phyloP scores from a whole-genome alignment of 139 green algal genomes.

The Coelastrella sp. region DNA sequence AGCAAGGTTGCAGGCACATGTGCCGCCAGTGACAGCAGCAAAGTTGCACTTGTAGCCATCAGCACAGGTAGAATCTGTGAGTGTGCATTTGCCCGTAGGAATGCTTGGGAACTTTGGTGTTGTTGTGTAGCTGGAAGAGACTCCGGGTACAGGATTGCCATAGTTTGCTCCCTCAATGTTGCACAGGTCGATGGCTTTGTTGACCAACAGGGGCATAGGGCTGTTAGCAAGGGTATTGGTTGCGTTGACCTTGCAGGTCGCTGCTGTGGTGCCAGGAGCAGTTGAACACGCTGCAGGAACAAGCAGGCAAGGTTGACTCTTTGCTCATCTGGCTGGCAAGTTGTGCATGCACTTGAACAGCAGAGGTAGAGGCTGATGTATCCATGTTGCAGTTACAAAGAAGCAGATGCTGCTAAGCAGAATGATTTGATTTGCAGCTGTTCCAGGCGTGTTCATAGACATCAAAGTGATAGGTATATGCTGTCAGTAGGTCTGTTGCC shows the following conservation, averaged over 20 bases:
- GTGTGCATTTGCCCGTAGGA: background rate
- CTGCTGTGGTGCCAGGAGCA: background rate
- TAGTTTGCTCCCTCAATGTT: background rate
- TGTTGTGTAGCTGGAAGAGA: background rate
- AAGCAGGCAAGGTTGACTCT: background rate
- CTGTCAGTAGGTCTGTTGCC: too few species aligned
- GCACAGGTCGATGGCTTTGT: background rate
- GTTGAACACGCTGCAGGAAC: background rate
- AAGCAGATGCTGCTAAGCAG: too few species aligned
- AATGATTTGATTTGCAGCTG: too few species aligned
- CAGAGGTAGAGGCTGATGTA: too few species aligned
- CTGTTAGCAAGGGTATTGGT: background rate
- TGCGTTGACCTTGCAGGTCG: background rate
- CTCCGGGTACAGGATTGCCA: background rate
- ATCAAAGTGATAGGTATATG: too few species aligned
- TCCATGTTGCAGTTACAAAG: too few species aligned
- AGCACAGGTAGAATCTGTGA: background rate
- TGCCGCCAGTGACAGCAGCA: background rate
- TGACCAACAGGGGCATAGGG: background rate
- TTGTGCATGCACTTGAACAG: too few species aligned
- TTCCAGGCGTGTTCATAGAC: too few species aligned
- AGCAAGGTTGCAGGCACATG: background rate
- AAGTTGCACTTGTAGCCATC: background rate
- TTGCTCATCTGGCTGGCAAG: too few species aligned
- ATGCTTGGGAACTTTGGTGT: background rate